Evolutionary conservation across 257 asterid genomes (phyloP).

Genomic region (Thymus mandschuricus): DNA sequence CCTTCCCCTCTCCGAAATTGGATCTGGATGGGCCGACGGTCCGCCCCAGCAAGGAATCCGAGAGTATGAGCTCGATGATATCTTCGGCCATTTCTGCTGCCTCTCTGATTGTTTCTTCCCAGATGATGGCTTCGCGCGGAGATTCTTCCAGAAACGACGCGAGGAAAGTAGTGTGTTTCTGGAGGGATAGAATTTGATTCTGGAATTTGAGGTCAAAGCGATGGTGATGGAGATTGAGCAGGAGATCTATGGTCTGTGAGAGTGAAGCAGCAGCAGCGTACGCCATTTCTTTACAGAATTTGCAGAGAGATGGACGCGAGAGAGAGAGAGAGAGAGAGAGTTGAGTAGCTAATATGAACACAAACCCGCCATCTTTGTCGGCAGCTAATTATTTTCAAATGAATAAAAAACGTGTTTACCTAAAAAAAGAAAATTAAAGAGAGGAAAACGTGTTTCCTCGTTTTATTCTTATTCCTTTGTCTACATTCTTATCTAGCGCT

Average conservation of each 20-base stretch:
- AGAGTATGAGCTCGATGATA: background rate
- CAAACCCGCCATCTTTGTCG: too few relatives aligned
- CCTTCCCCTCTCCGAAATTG: background rate
- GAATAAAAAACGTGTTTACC: too few relatives aligned
- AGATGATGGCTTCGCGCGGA: background rate
- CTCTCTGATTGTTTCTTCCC: background rate
- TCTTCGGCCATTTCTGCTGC: background rate
- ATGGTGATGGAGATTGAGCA: background rate
- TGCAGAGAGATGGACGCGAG: background rate
- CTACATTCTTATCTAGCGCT: too few relatives aligned
- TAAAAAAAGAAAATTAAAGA: too few relatives aligned
- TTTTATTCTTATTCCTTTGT: too few relatives aligned
- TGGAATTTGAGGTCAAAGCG: background rate
- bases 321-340: too few relatives aligned
- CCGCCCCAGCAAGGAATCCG: background rate
- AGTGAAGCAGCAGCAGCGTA: slow-evolving; percentile 10
- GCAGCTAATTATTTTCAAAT: too few relatives aligned
- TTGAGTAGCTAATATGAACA: too few relatives aligned
- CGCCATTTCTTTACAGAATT: background rate
- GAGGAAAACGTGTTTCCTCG: too few relatives aligned
- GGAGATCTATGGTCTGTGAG: background rate
- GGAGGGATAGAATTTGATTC: background rate
- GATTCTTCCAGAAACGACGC: background rate
- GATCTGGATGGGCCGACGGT: background rate
- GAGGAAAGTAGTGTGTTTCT: background rate